A percentile compares a stretch with the other conserved stretches of the same genome.
Evolutionary conservation across 2,329 filamentous ascomycete genomes (phyloP).

Genomic region (Hortaea sp.): DNA sequence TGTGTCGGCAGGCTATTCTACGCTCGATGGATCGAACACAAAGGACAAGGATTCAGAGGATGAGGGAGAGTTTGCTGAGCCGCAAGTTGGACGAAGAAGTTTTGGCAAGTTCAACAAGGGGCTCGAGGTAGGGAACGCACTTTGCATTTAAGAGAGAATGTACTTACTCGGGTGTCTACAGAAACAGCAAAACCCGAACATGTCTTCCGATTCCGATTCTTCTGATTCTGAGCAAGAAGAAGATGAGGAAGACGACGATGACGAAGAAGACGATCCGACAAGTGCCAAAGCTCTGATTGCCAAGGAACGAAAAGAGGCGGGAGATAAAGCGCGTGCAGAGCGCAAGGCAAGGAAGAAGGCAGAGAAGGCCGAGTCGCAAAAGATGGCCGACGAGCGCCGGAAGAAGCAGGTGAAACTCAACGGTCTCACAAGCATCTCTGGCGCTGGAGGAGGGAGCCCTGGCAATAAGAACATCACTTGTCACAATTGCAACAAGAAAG

Average conservation of each 20-base stretch:
- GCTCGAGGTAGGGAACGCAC: slow-evolving; percentile 20
- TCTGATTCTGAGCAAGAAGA: slow-evolving; percentile 23
- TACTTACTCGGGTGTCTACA: slow-evolving; percentile 8
- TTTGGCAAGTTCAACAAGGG: slow-evolving; percentile 40
- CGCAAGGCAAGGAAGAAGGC: slow-evolving; percentile 39
- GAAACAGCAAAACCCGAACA: slow-evolving; percentile 31
- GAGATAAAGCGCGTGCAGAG: slow-evolving; percentile 32
- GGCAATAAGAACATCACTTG: slow-evolving; percentile 37
- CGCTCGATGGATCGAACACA: slow-evolving; percentile 31
- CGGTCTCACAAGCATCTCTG: slow-evolving; percentile 44
- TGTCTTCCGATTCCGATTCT: slow-evolving; percentile 12
- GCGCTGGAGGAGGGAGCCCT: slow-evolving; percentile 26
- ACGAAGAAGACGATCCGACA: slow-evolving; percentile 33
- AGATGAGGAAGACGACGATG: slow-evolving; percentile 24
- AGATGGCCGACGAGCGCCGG: slow-evolving; percentile 49
- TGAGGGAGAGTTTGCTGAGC: slow-evolving; percentile 21
- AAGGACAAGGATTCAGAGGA: slow-evolving; percentile 12
- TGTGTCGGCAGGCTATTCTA: slow-evolving; percentile 51
- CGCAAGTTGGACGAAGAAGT: slow-evolving; percentile 34
- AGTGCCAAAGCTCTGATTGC: slow-evolving; percentile 34
- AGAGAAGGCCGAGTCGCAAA: slow-evolving; percentile 38
- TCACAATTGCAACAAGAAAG: slow-evolving; percentile 50
- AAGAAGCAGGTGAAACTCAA: slow-evolving; percentile 60
- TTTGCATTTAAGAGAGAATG: background rate
- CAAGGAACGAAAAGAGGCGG: slow-evolving; percentile 35